Evolutionary conservation across 768 basidiomycete species (phyloP), one percentile per base, ranked within the genome.

Genomic region (Inosperma sp.): DNA sequence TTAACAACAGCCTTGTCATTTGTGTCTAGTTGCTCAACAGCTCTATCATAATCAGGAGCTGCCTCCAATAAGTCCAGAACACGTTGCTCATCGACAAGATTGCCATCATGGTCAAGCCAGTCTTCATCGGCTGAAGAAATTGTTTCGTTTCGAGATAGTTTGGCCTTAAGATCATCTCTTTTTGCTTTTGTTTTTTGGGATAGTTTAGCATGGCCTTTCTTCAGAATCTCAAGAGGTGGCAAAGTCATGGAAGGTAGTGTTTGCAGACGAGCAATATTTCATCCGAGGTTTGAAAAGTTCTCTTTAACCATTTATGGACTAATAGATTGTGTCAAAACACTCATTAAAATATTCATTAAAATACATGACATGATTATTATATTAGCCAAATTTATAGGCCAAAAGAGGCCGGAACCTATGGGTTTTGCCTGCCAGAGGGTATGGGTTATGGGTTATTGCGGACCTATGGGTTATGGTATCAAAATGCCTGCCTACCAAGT

Each of bases 11-110:
- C 52, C 54, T 59, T 62, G 40, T 26, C 52, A 78, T 81, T 54
- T 64, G 86, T 52, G 82, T 85, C 65, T 74, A 78, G 61, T 81
- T 83, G 0, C 80, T 86, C 67, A 84, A 86, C 71, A 74, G 83
- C 3, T 84, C 88, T 59, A 78, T 84, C 56, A 84, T 59, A 87
- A 72, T 79, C 81, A 4, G 87, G 89, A 60, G 76, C 81, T 8
- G 75, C 74, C 25, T 58, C 53, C 7, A 57, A 45, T 12, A 35
- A 30, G 7, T 58, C 54, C 10, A 60, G 23, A 30, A 60, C 42
- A 22, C 27, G 14, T 40, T 57, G 31, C 36, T 55, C 49, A 43
- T 57, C 56, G 42, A 58, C 36, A 6, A 51, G 34, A 19, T 60
- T 60, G 27, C 51, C 59, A 27, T 51, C 47, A 27, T 49, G 27